Evolutionary conservation across 2,329 filamentous ascomycete species (phyloP).

Genomic region (Monilinia polystroma): DNA sequence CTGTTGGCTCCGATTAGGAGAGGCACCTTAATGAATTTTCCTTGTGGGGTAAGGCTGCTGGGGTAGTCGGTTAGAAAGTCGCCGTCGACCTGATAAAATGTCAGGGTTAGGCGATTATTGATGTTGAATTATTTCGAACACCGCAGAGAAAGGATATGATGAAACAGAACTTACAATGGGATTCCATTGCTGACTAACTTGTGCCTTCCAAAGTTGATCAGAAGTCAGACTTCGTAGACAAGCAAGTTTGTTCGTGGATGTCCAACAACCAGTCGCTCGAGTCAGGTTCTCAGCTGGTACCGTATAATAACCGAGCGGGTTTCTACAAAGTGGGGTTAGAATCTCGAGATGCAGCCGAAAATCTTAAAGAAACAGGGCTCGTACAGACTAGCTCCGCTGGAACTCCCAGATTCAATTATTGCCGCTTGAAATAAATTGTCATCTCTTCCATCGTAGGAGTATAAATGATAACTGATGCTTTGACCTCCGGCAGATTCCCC

Average conservation of each 20-base stretch:
- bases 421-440: slow-evolving; percentile 55
- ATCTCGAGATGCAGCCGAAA: background rate
- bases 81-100: slow-evolving; percentile 42
- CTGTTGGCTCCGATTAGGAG: slow-evolving; percentile 50
- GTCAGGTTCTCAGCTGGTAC: slow-evolving; percentile 43
- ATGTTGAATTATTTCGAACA: background rate
- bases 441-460: slow-evolving; percentile 54
- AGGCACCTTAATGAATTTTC: slow-evolving; percentile 47
- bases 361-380: background rate
- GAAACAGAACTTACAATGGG: slow-evolving; percentile 21
- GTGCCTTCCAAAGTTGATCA: slow-evolving; percentile 27
- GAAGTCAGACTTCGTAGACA: slow-evolving; percentile 31
- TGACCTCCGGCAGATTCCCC: slow-evolving; percentile 53
- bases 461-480: slow-evolving; percentile 53
- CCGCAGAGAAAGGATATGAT: background rate
- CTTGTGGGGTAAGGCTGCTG: slow-evolving; percentile 46
- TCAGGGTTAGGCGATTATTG: background rate
- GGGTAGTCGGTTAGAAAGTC: slow-evolving; percentile 50
- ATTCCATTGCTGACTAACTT: slow-evolving; percentile 31
- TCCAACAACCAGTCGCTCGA: slow-evolving; percentile 34
- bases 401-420: slow-evolving; percentile 53
- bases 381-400: slow-evolving; percentile 26
- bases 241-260: slow-evolving; percentile 29
- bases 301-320: slow-evolving; percentile 41
- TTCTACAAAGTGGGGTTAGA: background rate